These are phyloP conservation scores for Echites panduratus DNA, from an alignment of 257 asterid species.

Conservation along the genomic window DNA sequence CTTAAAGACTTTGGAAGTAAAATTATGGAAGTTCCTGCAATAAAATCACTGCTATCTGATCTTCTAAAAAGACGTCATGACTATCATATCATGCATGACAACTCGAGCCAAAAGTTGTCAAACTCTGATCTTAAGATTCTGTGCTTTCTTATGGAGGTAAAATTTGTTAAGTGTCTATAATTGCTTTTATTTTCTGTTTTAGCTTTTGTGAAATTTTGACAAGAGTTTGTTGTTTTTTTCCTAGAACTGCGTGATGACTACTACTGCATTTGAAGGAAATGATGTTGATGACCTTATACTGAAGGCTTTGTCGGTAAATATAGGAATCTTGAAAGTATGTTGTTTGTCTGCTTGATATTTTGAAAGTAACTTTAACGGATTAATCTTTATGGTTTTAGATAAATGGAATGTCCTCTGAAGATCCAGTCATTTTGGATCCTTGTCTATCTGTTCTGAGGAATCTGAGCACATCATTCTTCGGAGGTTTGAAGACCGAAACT, in stretches of 20 bases:
- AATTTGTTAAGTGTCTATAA: conserved; percentile 9
- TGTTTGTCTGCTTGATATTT: neutral
- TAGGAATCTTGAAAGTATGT: neutral
- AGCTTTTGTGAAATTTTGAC: conserved; percentile 1
- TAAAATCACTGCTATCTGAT: conserved; percentile 44
- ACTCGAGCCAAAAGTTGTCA: conserved; percentile 37
- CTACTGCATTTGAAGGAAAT: conserved; percentile 33
- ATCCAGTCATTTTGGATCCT: conserved; percentile 53
- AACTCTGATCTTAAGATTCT: conserved; percentile 54
- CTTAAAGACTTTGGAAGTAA: conserved; percentile 63
- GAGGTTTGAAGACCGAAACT: conserved; percentile 46
- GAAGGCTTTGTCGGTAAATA: conserved; percentile 62
- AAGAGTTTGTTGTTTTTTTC: conserved; percentile 11
- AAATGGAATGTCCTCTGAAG: conserved; percentile 35
- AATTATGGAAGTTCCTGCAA: conserved; percentile 42
- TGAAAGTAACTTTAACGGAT: neutral
- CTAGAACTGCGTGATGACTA: conserved; percentile 49
- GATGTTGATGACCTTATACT: conserved; percentile 37
- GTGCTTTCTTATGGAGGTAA: conserved; percentile 82
- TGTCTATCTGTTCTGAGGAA: conserved; percentile 61
- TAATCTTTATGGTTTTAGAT: conserved; percentile 30
- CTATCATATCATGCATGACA: conserved; percentile 32
- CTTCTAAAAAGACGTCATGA: conserved; percentile 54
- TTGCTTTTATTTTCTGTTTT: conserved; percentile 7
- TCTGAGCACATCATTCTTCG: conserved; percentile 55